Percentiles rank a stretch among this genome's conserved stretches.
phyloP scores from a whole-genome alignment of 805 yeast genomes.

The Barnettozyma populi region DNA sequence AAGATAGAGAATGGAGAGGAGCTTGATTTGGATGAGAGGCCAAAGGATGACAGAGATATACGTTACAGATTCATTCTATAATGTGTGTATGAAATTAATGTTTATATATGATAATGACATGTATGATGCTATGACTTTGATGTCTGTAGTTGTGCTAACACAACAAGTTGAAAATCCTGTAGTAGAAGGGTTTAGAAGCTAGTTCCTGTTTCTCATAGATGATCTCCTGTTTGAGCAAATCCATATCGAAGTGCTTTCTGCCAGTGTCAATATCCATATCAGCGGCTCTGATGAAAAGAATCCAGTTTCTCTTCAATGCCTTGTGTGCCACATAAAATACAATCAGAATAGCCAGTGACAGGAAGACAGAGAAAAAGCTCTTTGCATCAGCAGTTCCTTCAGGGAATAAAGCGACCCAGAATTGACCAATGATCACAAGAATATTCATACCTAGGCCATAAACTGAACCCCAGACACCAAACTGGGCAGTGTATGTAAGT shows the following conservation, averaged over 20 bases:
- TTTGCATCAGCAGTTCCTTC: conserved; percentile 46
- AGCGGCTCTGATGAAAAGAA: conserved; percentile 35
- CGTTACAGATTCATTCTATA: conserved; percentile 13
- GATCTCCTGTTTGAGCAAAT: conserved; percentile 49
- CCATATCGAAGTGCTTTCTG: conserved; percentile 55
- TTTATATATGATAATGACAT: neutral
- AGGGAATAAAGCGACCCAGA: conserved; percentile 81
- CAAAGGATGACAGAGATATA: conserved; percentile 23
- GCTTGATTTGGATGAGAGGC: conserved; percentile 11
- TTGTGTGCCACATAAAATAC: conserved; percentile 55
- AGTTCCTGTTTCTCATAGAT: conserved; percentile 51
- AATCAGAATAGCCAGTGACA: conserved; percentile 59
- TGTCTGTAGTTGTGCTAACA: conserved; percentile 31
- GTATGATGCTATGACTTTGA: neutral
- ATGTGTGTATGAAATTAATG: neutral
- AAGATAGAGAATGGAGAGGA: conserved; percentile 11
- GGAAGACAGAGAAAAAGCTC: conserved; percentile 58
- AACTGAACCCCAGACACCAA: conserved; percentile 63
- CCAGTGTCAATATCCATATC: conserved; percentile 61
- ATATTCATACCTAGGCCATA: conserved; percentile 55
- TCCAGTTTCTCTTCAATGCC: conserved; percentile 41
- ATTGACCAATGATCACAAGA: conserved; percentile 65
- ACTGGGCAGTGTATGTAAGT: conserved; percentile 58
- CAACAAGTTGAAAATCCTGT: conserved; percentile 40
- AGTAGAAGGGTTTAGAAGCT: conserved; percentile 42